Conservation (phyloP, 768 basidiomycete species). For the Cyclocybe aegerita region DNA sequence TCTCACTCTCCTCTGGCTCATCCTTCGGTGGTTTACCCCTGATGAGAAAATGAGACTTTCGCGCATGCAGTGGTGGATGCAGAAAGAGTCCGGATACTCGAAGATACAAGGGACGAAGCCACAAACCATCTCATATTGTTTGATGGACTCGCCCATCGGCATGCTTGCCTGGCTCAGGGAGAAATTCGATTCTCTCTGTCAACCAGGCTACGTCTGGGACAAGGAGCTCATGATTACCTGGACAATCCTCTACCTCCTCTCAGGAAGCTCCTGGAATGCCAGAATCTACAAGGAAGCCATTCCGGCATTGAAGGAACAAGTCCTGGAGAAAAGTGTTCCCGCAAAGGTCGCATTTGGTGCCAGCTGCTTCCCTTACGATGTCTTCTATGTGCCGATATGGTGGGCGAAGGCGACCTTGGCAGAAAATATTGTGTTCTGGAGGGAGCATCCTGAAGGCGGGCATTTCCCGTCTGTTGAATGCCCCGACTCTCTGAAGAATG, state of each 20-base stretch:
- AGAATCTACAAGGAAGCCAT: constrained; percentile 31
- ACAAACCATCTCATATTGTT: constrained; percentile 43
- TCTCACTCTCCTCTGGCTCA: constrained; percentile 22
- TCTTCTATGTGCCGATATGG: constrained; percentile 32
- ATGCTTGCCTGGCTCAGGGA: constrained; percentile 48
- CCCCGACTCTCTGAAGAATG: constrained; percentile 35
- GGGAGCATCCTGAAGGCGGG: constrained; percentile 40
- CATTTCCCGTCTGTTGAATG: constrained; percentile 47
- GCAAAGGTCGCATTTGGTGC: constrained; percentile 35
- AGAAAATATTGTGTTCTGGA: constrained; percentile 41
- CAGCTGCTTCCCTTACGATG: constrained; percentile 42
- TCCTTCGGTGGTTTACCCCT: constrained; percentile 28
- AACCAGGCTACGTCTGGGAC: constrained; percentile 27
- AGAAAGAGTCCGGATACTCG: constrained; percentile 33
- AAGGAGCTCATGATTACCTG: constrained; percentile 33
- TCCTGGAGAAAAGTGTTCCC: constrained; percentile 19
- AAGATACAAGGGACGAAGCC: constrained; percentile 40
- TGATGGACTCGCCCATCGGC: constrained; percentile 53
- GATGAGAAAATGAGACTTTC: constrained; percentile 29
- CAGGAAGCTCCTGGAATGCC: constrained; percentile 31
- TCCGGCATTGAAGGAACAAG: constrained; percentile 10
- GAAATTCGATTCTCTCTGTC: constrained; percentile 27
- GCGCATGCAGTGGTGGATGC: constrained; percentile 26
- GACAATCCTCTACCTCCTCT: constrained; percentile 38
- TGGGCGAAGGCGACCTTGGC: constrained; percentile 38